Conservation (phyloP, 305 asterid genomes). For the Euphrasia arctica region DNA sequence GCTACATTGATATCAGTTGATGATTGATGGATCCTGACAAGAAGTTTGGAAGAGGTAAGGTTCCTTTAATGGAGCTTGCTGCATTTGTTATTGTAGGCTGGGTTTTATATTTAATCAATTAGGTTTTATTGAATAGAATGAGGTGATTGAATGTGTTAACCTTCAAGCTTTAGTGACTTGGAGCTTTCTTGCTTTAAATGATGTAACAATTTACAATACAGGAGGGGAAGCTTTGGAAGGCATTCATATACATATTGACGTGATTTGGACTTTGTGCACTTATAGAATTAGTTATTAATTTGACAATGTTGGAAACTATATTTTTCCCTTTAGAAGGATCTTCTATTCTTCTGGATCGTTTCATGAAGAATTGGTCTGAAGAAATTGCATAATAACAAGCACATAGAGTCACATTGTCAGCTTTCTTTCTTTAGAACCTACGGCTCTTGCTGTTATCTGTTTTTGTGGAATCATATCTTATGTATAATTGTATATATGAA, state of each 20-base stretch:
- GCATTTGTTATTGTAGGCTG: conserved; percentile 16
- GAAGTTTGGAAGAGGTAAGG: conserved; percentile 57
- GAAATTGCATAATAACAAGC: background rate
- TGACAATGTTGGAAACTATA: background rate
- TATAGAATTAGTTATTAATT: background rate
- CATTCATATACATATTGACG: conserved; percentile 1
- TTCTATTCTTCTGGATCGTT: conserved; percentile 9
- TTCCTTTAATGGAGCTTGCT: conserved; percentile 6
- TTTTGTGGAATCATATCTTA: background rate
- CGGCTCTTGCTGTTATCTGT: conserved; percentile 17
- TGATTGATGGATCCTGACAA: conserved; percentile 57
- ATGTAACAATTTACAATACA: conserved; percentile 9
- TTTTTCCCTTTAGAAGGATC: background rate
- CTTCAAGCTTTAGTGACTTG: conserved; percentile 6
- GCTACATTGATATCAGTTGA: conserved; percentile 32
- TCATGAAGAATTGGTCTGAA: conserved; percentile 9
- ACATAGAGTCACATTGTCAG: background rate
- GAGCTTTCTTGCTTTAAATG: conserved; percentile 16
- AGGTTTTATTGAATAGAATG: conserved; percentile 8
- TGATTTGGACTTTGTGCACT: conserved; percentile 10
- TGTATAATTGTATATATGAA: background rate
- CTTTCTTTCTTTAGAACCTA: background rate
- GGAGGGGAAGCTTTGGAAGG: conserved; percentile 13
- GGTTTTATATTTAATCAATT: conserved; percentile 5
- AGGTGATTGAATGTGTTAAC: conserved; percentile 15